phyloP scores from a whole-genome alignment of 495 filamentous ascomycete genomes.

The Penicilliopsis zonata region DNA sequence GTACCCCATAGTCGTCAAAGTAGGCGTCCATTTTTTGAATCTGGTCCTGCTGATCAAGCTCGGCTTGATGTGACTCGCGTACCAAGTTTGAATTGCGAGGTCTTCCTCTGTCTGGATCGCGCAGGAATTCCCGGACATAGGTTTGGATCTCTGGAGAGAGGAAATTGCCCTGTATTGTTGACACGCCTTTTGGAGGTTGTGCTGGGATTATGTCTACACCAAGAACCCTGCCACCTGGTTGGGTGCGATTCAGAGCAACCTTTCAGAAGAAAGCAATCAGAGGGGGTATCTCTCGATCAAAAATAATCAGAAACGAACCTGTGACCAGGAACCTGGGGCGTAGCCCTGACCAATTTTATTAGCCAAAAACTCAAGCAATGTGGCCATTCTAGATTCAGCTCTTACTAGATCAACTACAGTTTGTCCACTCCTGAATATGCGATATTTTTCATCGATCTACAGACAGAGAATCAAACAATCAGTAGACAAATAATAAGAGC shows the following conservation, averaged over 20 bases:
- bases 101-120: slow-evolving; percentile 49
- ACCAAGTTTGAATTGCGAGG: too few relatives aligned
- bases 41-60: too few relatives aligned
- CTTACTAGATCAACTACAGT: slow-evolving; percentile 80
- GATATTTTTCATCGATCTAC: slow-evolving; percentile 71
- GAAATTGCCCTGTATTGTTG: slow-evolving; percentile 90
- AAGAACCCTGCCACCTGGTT: slow-evolving; percentile 65
- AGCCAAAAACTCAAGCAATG: slow-evolving; percentile 3
- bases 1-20: too few relatives aligned
- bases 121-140: slow-evolving; percentile 62
- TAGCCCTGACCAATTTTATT: slow-evolving; percentile 50
- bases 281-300: not conserved
- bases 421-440: slow-evolving; percentile 63
- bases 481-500: not conserved
- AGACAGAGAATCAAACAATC: not conserved
- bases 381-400: too few relatives aligned
- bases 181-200: slow-evolving; percentile 77
- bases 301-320: slow-evolving; percentile 36
- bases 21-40: too few relatives aligned
- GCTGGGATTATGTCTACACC: slow-evolving; percentile 92
- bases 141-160: slow-evolving; percentile 55
- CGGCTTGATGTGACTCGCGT: too few relatives aligned
- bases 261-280: slow-evolving; percentile 14
- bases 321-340: slow-evolving; percentile 90
- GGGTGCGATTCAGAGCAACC: slow-evolving; percentile 73